A percentile compares a stretch with the other conserved stretches of the same genome.
Evolutionary conservation across 78 protist species (phyloP).

Genomic region (Polysphondylium violaceum): DNA sequence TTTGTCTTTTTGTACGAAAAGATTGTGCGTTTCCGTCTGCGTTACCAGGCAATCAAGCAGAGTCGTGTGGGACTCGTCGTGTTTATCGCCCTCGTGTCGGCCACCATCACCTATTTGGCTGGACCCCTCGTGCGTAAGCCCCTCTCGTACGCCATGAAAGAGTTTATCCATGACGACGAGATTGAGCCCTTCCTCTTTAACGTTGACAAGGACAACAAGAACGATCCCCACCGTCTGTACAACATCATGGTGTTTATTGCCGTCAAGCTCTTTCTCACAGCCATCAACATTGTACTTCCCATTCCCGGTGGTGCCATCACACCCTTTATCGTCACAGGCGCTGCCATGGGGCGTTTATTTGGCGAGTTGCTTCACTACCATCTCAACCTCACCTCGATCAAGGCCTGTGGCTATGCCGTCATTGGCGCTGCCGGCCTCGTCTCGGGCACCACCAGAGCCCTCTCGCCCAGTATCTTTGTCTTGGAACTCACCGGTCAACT

Average conservation of each 20-base stretch:
- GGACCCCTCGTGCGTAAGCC: slow-evolving; percentile 53
- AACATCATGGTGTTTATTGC: slow-evolving; percentile 55
- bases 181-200: slow-evolving; percentile 30
- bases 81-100: slow-evolving; percentile 5
- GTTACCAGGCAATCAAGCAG: slow-evolving; percentile 19
- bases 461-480: slow-evolving; percentile 86
- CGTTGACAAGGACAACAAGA: not conserved
- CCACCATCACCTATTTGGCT: slow-evolving; percentile 16
- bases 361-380: slow-evolving; percentile 76
- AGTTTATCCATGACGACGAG: slow-evolving; percentile 18
- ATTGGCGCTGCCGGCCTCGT: slow-evolving; percentile 91
- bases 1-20: slow-evolving; percentile 74
- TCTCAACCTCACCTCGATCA: slow-evolving; percentile 4
- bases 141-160: slow-evolving; percentile 45
- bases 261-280: slow-evolving; percentile 61
- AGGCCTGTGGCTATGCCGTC: slow-evolving; percentile 86
- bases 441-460: slow-evolving; percentile 85
- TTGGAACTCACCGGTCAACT: slow-evolving; percentile 92
- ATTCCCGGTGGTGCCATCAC: slow-evolving; percentile 88
- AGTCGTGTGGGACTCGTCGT: slow-evolving; percentile 42
- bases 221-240: slow-evolving; percentile 1
- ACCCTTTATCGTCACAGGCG: slow-evolving; percentile 87
- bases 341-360: slow-evolving; percentile 83
- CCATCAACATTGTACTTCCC: slow-evolving; percentile 80
- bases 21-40: slow-evolving; percentile 67